phyloP scores from a whole-genome alignment of 73 alveolate species.

The Tetrahymena thermophila region DNA sequence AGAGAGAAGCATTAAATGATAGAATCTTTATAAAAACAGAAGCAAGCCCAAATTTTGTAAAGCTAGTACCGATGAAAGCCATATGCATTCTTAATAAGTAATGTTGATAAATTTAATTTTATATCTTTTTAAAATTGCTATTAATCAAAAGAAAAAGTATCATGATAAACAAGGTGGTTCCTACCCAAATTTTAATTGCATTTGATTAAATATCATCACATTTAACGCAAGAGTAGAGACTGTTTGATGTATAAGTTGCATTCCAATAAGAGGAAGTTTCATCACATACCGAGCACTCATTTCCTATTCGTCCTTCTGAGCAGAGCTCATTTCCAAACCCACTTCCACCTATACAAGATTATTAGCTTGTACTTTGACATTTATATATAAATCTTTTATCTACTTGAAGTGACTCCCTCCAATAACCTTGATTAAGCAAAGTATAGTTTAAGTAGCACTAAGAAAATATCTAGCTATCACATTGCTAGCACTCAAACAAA shows the following conservation, averaged over 20 bases:
- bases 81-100: background rate
- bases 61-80: background rate
- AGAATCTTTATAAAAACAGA: background rate
- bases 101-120: background rate
- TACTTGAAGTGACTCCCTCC: background rate
- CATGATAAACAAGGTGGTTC: background rate
- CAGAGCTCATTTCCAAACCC: background rate
- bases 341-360: background rate
- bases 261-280: background rate
- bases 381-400: background rate
- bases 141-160: background rate
- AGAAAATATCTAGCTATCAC: background rate
- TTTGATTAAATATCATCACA: background rate
- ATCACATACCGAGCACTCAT: background rate
- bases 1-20: background rate
- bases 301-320: background rate
- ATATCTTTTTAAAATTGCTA: background rate
- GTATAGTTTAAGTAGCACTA: background rate
- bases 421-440: background rate
- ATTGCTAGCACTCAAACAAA: background rate
- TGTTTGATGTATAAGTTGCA: background rate
- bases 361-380: background rate
- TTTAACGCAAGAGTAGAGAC: background rate
- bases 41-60: background rate
- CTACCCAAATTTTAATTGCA: background rate